Evolutionary conservation across 2,329 filamentous ascomycete genomes (phyloP), one percentile per base, ranked within the genome.

Genomic region (Capronia coronata): DNA sequence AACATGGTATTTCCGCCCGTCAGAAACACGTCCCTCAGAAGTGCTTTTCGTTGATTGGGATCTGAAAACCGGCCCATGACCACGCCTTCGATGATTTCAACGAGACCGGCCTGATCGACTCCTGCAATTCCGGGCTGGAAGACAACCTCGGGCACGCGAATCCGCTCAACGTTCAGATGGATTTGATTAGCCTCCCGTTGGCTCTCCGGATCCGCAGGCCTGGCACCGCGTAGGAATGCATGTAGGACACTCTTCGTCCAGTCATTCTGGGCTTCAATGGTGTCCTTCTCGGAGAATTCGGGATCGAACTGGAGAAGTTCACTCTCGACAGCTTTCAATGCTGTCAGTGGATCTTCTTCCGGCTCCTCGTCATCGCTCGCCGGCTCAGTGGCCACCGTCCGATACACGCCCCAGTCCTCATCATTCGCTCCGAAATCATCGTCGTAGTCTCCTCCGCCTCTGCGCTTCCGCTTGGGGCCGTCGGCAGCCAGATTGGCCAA

Each of bases 401-500:
- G 84, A 68, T 98, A 98, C 11, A 98, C 88, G 50, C 88, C 88
- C 93, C 93, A 98, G 67, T 98, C 93, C 49, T 94, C 90, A 63
- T 98, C 93, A 66, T 98, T 91, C 43, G 90, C 90, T 49, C 93
- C 93, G 64, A 98, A 98, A 52, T 87, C 89, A 65, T 98, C 93
- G 62, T 98, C 93, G 64, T 97, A 91, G 2, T 84, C 87, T n/a
- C 58, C 59, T 6, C 88, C 89, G 14, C 90, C 82, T 11, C 88
- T 77, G 49, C 91, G 80, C 68, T 95, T 94, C 66, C 90, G 89
- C 57, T 75, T 75, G 5, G 91, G 89, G 4, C 80, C 83, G 67
- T 98, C 93, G 0, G 91, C 90, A 2, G 93, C 93, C 1, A 98
- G 82, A 63, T 95, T 96, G 52, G 93, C 93, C 51, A 98, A 89